A percentile compares a stretch with the other conserved stretches of the same genome.
These are phyloP conservation scores for Sarcomyxa edulis DNA, from an alignment of 768 basidiomycete species.

Conservation along the genomic window DNA sequence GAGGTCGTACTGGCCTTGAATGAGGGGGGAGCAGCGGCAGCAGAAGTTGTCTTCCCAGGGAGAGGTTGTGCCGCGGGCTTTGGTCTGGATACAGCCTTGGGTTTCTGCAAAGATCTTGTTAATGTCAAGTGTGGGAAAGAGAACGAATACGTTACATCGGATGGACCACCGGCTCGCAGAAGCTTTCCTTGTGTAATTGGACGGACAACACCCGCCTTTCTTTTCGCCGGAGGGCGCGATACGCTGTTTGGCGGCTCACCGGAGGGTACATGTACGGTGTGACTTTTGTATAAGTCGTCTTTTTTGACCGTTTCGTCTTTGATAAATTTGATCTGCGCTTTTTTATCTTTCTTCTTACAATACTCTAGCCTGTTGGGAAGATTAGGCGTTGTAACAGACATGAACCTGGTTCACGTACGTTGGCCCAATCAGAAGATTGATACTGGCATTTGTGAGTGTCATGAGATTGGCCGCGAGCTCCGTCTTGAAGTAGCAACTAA, in stretches of 20 bases:
- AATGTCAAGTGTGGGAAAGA: constrained; percentile 2
- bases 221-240: constrained; percentile 79
- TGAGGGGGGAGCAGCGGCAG: constrained; percentile 27
- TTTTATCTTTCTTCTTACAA: constrained; percentile 96
- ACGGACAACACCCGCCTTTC: constrained; percentile 81
- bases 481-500: constrained; percentile 93
- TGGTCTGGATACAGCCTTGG: constrained; percentile 42
- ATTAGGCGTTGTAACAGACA: constrained; percentile 6
- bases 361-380: constrained; percentile 88
- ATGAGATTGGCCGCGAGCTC: constrained; percentile 83
- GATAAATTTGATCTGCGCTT: constrained; percentile 75
- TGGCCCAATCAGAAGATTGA: constrained; percentile 69
- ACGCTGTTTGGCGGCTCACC: constrained; percentile 82
- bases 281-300: constrained; percentile 91
- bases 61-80: constrained; percentile 63
- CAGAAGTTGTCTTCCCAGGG: constrained; percentile 48
- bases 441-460: constrained; percentile 71
- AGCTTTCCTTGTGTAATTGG: constrained; percentile 86
- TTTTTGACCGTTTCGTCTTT: constrained; percentile 82
- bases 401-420: constrained; percentile 44
- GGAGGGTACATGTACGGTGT: constrained; percentile 79
- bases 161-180: constrained; percentile 71
- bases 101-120: constrained; percentile 42
- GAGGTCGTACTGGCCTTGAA: constrained; percentile 29
- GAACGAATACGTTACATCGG: constrained; percentile 33